phyloP scores from a whole-genome alignment of 2,329 filamentous ascomycete genomes.

The Fusarium sp. region DNA sequence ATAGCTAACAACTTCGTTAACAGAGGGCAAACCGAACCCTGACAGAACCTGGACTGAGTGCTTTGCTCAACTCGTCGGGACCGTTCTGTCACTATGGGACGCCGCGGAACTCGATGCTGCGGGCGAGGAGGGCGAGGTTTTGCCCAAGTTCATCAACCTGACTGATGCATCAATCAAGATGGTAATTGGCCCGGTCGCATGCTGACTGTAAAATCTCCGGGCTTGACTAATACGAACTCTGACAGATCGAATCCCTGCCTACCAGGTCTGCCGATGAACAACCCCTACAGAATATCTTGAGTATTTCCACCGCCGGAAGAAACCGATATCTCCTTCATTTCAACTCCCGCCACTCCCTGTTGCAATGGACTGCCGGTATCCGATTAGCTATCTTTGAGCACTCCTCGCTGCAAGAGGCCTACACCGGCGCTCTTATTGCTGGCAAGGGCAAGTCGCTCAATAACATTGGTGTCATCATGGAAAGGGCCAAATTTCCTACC shows the following conservation, averaged over 20 bases:
- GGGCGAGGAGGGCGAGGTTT: constrained; percentile 83
- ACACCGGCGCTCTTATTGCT: constrained; percentile 94
- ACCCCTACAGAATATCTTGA: constrained; percentile 92
- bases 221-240: constrained; percentile 33
- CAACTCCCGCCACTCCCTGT: constrained; percentile 90
- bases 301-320: constrained; percentile 92
- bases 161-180: constrained; percentile 98
- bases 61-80: constrained; percentile 96
- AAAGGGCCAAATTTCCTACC: constrained; percentile 77
- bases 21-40: constrained; percentile 86
- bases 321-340: constrained; percentile 97
- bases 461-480: constrained; percentile 90
- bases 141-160: constrained; percentile 94
- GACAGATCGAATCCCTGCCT: constrained; percentile 86
- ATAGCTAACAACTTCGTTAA: constrained; percentile 33
- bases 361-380: constrained; percentile 96
- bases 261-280: constrained; percentile 81
- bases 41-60: constrained; percentile 96
- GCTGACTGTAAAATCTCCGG: not conserved
- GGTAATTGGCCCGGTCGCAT: constrained; percentile 64
- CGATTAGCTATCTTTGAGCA: constrained; percentile 95
- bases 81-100: constrained; percentile 95
- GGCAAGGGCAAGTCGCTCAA: constrained; percentile 91
- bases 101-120: constrained; percentile 89
- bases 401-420: constrained; percentile 91